A percentile compares a stretch with the other conserved stretches of the same genome.
Conservation (phyloP, 371 early-diverging fungal genomes). For the Coemansia sp. region DNA sequence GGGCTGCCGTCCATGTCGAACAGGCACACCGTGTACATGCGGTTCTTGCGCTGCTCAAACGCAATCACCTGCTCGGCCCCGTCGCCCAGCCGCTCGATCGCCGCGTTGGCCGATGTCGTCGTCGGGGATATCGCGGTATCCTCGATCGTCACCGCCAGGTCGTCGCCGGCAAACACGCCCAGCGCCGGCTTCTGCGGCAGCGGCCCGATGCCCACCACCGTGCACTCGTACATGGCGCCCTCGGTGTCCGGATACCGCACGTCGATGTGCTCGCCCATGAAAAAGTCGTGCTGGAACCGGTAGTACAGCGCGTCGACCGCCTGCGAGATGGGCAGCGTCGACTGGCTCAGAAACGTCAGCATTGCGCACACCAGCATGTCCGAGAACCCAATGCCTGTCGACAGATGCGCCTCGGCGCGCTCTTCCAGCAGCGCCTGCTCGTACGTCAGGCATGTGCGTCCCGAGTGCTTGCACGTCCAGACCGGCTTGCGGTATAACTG, state of each 20-base stretch:
- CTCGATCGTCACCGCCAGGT: neutral
- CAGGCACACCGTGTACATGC: slow-evolving; percentile 35
- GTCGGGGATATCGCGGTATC: neutral
- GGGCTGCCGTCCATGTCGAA: slow-evolving; percentile 35
- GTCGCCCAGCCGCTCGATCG: slow-evolving; percentile 36
- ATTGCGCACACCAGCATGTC: slow-evolving; percentile 44
- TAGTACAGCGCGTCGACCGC: slow-evolving; percentile 45
- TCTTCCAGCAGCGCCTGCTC: slow-evolving; percentile 78
- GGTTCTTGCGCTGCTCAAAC: slow-evolving; percentile 23
- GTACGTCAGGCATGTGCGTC: slow-evolving; percentile 73
- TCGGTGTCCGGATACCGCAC: slow-evolving; percentile 42
- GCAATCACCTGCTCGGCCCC: slow-evolving; percentile 13
- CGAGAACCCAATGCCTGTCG: slow-evolving; percentile 38
- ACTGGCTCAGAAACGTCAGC: slow-evolving; percentile 45
- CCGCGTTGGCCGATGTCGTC: neutral
- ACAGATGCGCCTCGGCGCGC: slow-evolving; percentile 54
- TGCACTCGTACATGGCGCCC: slow-evolving; percentile 47
- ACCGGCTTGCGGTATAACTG: slow-evolving; percentile 66
- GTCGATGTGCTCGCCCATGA: slow-evolving; percentile 36
- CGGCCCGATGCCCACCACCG: slow-evolving; percentile 24
- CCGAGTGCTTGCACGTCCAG: slow-evolving; percentile 81
- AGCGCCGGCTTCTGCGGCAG: slow-evolving; percentile 17
- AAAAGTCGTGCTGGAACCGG: slow-evolving; percentile 42
- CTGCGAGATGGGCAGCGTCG: slow-evolving; percentile 27
- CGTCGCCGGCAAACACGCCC: neutral